These are phyloP conservation scores for Coriolopsis trogii DNA, from an alignment of 1,284 basidiomycete species.

Conservation along the genomic window DNA sequence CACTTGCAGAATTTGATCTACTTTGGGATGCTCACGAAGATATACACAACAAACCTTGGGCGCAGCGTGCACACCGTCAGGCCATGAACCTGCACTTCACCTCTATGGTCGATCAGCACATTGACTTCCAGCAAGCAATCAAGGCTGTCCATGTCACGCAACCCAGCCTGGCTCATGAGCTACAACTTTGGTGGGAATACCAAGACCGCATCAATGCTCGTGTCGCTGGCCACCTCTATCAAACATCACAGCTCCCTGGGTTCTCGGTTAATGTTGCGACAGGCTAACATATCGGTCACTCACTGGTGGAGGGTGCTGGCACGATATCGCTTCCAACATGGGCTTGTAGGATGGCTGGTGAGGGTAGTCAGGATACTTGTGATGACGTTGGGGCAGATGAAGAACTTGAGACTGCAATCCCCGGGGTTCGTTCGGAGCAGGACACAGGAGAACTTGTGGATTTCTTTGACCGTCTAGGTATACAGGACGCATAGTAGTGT, in stretches of 20 bases:
- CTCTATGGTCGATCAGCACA: conserved; percentile 3
- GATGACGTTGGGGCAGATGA: too few relatives aligned
- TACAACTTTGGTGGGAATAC: neutral
- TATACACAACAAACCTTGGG: conserved; percentile 9
- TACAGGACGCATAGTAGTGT: too few relatives aligned
- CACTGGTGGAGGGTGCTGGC: too few relatives aligned
- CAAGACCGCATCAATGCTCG: neutral
- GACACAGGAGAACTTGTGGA: too few relatives aligned
- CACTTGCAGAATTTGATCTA: conserved; percentile 14
- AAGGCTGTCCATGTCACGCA: neutral
- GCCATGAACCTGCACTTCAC: conserved; percentile 13
- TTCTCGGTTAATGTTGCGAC: neutral
- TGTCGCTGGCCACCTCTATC: neutral
- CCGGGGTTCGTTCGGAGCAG: too few relatives aligned
- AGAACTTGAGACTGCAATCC: too few relatives aligned
- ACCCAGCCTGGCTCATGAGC: neutral
- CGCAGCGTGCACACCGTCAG: neutral
- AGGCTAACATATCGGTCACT: neutral
- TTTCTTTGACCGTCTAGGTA: too few relatives aligned
- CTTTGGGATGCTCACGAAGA: conserved; percentile 6
- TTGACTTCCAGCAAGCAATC: neutral
- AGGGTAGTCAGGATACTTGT: too few relatives aligned
- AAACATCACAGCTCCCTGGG: neutral
- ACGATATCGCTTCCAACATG: too few relatives aligned
- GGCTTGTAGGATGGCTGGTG: too few relatives aligned